Percentiles rank a stretch among this genome's conserved stretches.
phyloP scores from a whole-genome alignment of 805 yeast genomes.

The Candida succiphila region DNA sequence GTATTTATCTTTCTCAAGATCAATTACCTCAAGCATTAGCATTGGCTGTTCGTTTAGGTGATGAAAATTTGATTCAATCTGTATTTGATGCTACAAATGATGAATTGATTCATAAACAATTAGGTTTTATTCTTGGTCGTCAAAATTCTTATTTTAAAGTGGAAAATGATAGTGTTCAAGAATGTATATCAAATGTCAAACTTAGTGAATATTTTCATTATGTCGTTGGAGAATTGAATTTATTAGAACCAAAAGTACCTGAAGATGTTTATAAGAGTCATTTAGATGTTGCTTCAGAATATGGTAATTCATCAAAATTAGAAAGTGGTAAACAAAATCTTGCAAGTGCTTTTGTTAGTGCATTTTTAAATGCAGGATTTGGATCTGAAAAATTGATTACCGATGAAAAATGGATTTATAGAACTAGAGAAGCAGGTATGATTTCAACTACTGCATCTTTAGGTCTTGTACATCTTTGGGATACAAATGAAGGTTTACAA shows the following conservation, averaged over 20 bases:
- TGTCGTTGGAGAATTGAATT: slow-evolving; percentile 77
- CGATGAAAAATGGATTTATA: slow-evolving; percentile 76
- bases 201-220: slow-evolving; percentile 72
- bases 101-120: slow-evolving; percentile 68
- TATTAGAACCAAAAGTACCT: slow-evolving; percentile 85
- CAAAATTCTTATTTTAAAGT: slow-evolving; percentile 74
- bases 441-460: slow-evolving; percentile 83
- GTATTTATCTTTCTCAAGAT: slow-evolving; percentile 70
- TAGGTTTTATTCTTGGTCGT: slow-evolving; percentile 80
- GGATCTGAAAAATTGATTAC: slow-evolving; percentile 77
- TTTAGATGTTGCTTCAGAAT: slow-evolving; percentile 55
- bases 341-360: slow-evolving; percentile 91
- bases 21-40: slow-evolving; percentile 85
- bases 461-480: slow-evolving; percentile 90
- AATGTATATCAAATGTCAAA: slow-evolving; percentile 71
- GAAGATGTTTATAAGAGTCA: slow-evolving; percentile 92
- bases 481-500: slow-evolving; percentile 80
- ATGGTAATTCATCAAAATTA: slow-evolving; percentile 46
- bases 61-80: slow-evolving; percentile 62
- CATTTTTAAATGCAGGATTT: slow-evolving; percentile 85
- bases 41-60: slow-evolving; percentile 82
- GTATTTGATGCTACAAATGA: slow-evolving; percentile 81
- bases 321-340: slow-evolving; percentile 94
- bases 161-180: slow-evolving; percentile 69
- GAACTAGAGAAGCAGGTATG: slow-evolving; percentile 89